Evolutionary conservation across 2,329 filamentous ascomycete species (phyloP).

Genomic region (Lizonia empirigonia): DNA sequence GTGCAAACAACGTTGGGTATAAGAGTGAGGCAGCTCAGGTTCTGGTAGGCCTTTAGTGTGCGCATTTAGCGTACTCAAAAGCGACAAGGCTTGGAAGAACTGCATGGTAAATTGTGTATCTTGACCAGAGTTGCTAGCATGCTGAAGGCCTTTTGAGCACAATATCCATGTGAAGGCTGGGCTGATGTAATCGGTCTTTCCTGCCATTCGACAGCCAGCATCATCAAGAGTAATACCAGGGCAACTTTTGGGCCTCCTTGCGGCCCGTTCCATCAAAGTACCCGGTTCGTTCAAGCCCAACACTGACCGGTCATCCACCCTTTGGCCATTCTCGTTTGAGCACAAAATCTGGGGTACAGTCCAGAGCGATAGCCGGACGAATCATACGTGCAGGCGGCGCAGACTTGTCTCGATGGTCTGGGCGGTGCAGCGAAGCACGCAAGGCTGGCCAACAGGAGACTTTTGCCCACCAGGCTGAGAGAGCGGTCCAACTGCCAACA

Average conservation of each 20-base stretch:
- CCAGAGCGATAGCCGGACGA: background rate
- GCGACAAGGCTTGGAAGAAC: too few species aligned
- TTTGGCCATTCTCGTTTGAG: background rate
- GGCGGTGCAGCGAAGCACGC: constrained; percentile 10
- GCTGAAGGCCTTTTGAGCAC: too few species aligned
- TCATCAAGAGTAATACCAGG: background rate
- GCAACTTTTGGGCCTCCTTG: background rate
- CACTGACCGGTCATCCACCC: background rate
- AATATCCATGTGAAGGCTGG: too few species aligned
- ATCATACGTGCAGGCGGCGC: background rate
- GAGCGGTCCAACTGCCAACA: constrained; percentile 27
- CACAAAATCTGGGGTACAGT: background rate
- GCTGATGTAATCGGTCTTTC: too few species aligned
- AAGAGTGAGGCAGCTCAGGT: too few species aligned
- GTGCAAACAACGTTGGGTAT: too few species aligned
- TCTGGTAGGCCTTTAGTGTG: too few species aligned
- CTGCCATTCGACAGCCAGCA: background rate
- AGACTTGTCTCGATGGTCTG: background rate
- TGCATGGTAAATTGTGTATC: too few species aligned
- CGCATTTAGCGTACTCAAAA: too few species aligned
- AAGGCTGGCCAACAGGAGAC: constrained; percentile 32
- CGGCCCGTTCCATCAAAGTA: background rate
- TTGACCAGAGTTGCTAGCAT: too few species aligned
- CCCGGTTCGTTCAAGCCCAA: background rate
- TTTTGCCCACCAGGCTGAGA: constrained; percentile 30